Base-by-base conservation (phyloP, 257 asterid species). In the Ballota nigra region DNA sequence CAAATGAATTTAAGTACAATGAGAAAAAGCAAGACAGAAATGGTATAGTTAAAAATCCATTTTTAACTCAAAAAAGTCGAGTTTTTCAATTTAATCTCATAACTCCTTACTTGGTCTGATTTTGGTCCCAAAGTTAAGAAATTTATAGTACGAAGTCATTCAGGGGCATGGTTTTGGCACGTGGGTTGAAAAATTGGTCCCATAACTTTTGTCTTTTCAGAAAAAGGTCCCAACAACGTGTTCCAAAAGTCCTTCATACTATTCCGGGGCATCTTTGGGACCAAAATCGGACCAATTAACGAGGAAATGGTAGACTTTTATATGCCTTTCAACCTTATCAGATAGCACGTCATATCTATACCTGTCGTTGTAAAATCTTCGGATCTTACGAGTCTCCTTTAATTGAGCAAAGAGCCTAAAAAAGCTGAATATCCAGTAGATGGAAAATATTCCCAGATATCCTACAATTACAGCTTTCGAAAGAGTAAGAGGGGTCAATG, bases 381-480 rank as follows among this genome's bases (percentile, higher is more conserved):
- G 98, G 76, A 89, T 84, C 76, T 88, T 86, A 10, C 92, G 92
- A 58, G 96, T 95, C 71, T 88, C 91, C 88, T 88, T 92, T 65
- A 92, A 80, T 72, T 95, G 99, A 2, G 96, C 87, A 66, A 95
- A 95, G 84, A 95, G 92, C 76, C 89, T 83, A 68, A 92, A 75
- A 68, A 95, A 95, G 75, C 94, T 88, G 78, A 92, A 84, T 66
- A 84, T 73, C 86, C 96, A 95, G 81, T 89, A 95, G 70, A 88
- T 41, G 55, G 96, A 85, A 75, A 92, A 92, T 79, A 92, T 86
- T 59, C 94, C 98, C 85, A 95, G 78, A 83, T 92, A 95, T 56
- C 94, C 98, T 19, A 92, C 70, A 40, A 95, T 88, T 62, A 90
- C 82, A 64, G 90, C 96, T 82, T 88, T 95, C 33, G 87, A 66